These are phyloP conservation scores for Xylaria venustula DNA, from an alignment of 495 filamentous ascomycete genomes.

Conservation along the genomic window DNA sequence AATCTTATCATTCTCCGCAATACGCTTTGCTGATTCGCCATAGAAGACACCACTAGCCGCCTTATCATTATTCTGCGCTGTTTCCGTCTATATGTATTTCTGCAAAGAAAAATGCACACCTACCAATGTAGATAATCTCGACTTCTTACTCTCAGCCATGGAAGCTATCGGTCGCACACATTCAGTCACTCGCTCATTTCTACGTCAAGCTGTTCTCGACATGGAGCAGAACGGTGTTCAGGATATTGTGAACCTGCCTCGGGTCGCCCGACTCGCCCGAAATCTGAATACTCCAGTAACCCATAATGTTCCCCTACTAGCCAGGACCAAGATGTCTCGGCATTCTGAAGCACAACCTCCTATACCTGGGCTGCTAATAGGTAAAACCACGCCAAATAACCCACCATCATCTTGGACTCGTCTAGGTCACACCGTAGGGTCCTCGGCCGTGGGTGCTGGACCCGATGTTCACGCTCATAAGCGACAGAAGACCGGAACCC, in stretches of 20 bases:
- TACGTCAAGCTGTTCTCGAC: conserved; percentile 41
- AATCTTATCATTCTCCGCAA: background rate
- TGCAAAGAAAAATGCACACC: conserved; percentile 26
- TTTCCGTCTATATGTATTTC: conserved; percentile 38
- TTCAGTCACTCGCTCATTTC: conserved; percentile 36
- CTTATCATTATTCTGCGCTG: conserved; percentile 43
- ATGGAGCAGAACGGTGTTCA: conserved; percentile 36
- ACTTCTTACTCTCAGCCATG: conserved; percentile 42
- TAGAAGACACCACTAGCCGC: conserved; percentile 40
- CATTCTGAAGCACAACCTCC: conserved; percentile 31
- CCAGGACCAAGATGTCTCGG: conserved; percentile 28
- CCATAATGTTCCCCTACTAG: conserved; percentile 41
- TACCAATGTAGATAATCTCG: conserved; percentile 33
- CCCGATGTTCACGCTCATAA: background rate
- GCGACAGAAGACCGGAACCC: background rate
- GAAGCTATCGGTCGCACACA: conserved; percentile 34
- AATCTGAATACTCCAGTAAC: background rate
- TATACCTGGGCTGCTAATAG: conserved; percentile 32
- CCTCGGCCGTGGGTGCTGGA: background rate
- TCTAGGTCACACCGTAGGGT: background rate
- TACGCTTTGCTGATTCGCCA: background rate
- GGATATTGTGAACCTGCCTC: conserved; percentile 16
- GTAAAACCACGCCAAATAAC: conserved; percentile 8
- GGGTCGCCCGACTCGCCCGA: conserved; percentile 10
- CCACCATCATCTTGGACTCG: background rate